Evolutionary conservation across 176 grass and related monocot genomes (phyloP).

Genomic region (Oryza meridionalis): DNA sequence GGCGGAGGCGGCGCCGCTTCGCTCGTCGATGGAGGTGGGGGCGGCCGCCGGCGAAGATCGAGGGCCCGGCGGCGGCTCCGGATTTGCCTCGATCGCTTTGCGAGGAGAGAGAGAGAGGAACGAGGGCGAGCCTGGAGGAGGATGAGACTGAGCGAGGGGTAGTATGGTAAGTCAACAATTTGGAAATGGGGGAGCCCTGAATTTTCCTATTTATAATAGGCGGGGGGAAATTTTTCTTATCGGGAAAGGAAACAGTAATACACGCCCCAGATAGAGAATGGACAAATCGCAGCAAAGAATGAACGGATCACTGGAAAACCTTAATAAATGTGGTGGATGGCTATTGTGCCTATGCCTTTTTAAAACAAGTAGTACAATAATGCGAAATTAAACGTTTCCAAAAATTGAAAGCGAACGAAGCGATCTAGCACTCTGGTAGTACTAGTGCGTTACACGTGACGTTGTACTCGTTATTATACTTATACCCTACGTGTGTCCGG

Average conservation of each 20-base stretch:
- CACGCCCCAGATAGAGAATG: neutral
- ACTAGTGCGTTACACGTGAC: too few relatives aligned
- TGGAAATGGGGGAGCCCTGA: neutral
- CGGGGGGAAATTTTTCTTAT: neutral
- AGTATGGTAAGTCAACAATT: constrained; percentile 46
- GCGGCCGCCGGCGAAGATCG: constrained; percentile 35
- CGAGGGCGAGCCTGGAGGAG: constrained; percentile 23
- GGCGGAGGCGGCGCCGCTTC: constrained; percentile 1
- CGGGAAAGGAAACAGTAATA: constrained; percentile 1
- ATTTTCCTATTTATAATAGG: constrained; percentile 25
- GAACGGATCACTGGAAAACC: neutral
- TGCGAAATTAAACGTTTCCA: too few relatives aligned
- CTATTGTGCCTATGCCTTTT: too few relatives aligned
- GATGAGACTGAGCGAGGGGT: constrained; percentile 44
- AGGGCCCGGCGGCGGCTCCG: constrained; percentile 36
- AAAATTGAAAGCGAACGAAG: too few relatives aligned
- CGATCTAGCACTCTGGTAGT: too few relatives aligned
- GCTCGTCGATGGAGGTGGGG: neutral
- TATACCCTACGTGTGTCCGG: too few relatives aligned
- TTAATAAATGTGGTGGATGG: neutral
- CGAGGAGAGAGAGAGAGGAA: constrained; percentile 42
- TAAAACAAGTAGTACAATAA: too few relatives aligned
- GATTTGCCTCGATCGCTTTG: constrained; percentile 43
- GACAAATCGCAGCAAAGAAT: neutral
- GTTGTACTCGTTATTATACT: too few relatives aligned